Evolutionary conservation across 352 stramenopile species (phyloP), one percentile per base, ranked within the genome.

Genomic region (Globisporangium spinosum): DNA sequence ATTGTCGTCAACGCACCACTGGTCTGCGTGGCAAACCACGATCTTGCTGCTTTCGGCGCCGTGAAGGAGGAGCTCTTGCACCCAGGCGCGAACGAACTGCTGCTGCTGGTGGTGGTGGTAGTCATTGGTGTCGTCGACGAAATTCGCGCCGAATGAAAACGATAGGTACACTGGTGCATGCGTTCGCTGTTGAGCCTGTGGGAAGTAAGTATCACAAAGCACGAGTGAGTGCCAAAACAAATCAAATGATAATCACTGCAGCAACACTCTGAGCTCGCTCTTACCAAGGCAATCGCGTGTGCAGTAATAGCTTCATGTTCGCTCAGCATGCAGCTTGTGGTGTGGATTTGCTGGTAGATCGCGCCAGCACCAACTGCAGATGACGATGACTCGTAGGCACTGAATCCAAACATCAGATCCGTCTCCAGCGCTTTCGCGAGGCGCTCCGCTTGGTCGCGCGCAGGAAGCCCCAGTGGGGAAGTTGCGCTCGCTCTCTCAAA

Each of bases 281-380:
- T 43, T 64, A 85, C 78, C 67, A 76, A 29, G 5, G 77, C 83
- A 0, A 90, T 65, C 1, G 72, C 82, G 7, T 76, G 64, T 8
- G 65, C 63, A 0, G 89, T 54, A 35, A 86, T 54, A 10, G 54
- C 56, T 34, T 89, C 70, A 22, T 70, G 73, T 2, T 64, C 59
- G 47, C 32, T 63, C 13, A 82, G 34, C 29, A 45, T 23, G 15
- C 23, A 29, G 45, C 45, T 60, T 0, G n/a, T 55, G 1, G 64
- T 29, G 45, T 84, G 75, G 27, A 93, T 76, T 65, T 85, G 83
- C 62, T 93, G 85, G 70, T 91, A 91, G 6, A 93, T 86, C 4
- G 82, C 74, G 6, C 83, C 85, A 10, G 77, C 77, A n/a, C 71
- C 79, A 9, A 69, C 57, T 15, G 67, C 55, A 29, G 58, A n/a